phyloP scores from a whole-genome alignment of 306 rosid species.

The Fragaria nilgerrensis region DNA sequence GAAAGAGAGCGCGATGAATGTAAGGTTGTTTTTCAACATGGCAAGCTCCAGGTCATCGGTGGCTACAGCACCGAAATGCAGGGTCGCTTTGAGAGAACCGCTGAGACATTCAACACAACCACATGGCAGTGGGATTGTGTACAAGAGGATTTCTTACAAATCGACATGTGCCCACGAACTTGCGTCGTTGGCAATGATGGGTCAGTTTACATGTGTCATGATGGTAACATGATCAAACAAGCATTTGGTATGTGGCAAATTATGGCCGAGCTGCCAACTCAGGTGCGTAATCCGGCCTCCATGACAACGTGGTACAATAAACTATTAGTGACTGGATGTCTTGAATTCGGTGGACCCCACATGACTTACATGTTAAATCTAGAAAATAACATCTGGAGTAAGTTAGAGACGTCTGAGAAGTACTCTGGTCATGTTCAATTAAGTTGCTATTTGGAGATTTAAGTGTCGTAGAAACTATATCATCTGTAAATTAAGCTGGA shows the following conservation, averaged over 20 bases:
- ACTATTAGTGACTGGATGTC: conserved; percentile 47
- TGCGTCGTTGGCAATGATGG: conserved; percentile 30
- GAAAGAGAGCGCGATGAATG: conserved; percentile 67
- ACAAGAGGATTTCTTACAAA: conserved; percentile 32
- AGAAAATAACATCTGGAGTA: conserved; percentile 36
- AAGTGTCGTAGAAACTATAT: not conserved
- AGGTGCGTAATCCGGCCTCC: conserved; percentile 38
- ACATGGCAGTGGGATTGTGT: conserved; percentile 45
- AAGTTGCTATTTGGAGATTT: conserved; percentile 55
- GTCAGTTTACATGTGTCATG: conserved; percentile 34
- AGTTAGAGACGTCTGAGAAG: conserved; percentile 28
- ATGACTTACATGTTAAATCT: conserved; percentile 29
- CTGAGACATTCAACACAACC: conserved; percentile 46
- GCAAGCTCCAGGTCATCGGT: conserved; percentile 41
- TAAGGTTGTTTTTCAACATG: conserved; percentile 37
- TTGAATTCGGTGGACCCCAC: conserved; percentile 47
- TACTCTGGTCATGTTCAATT: conserved; percentile 61
- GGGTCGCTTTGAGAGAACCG: conserved; percentile 54
- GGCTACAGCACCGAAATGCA: conserved; percentile 70
- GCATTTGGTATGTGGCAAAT: conserved; percentile 37
- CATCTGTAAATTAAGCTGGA: not conserved
- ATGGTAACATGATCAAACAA: conserved; percentile 24
- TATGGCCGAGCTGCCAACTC: conserved; percentile 37
- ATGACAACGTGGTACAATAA: conserved; percentile 34
- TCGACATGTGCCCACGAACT: conserved; percentile 48